Conservation (phyloP, 768 basidiomycete genomes). For the Nidularia pulvinata region DNA sequence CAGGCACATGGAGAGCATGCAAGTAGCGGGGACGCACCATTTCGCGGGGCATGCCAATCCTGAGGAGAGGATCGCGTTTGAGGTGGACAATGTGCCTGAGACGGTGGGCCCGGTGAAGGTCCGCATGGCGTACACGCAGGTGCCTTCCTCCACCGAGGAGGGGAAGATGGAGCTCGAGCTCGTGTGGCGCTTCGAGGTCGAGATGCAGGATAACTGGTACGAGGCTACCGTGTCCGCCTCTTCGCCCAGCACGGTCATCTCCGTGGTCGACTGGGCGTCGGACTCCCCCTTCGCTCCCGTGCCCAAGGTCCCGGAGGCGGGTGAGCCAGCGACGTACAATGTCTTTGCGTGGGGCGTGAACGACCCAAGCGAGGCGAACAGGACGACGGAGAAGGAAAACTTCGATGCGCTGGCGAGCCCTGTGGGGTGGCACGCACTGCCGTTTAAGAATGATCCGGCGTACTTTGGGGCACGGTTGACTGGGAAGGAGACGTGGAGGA, state of each 20-base stretch:
- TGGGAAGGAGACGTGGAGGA: slow-evolving; percentile 42
- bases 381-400: slow-evolving; percentile 58
- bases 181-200: slow-evolving; percentile 91
- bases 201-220: slow-evolving; percentile 97
- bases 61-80: slow-evolving; percentile 38
- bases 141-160: slow-evolving; percentile 54
- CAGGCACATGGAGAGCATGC: slow-evolving; percentile 50
- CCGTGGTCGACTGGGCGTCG: slow-evolving; percentile 94
- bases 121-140: slow-evolving; percentile 78
- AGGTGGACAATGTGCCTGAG: slow-evolving; percentile 58
- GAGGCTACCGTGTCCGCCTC: slow-evolving; percentile 80
- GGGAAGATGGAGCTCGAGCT: slow-evolving; percentile 57
- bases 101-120: slow-evolving; percentile 82
- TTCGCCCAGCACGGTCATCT: slow-evolving; percentile 78
- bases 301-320: slow-evolving; percentile 36
- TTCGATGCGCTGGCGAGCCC: slow-evolving; percentile 83
- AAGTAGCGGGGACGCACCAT: slow-evolving; percentile 34
- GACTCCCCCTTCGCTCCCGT: slow-evolving; percentile 61
- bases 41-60: slow-evolving; percentile 42
- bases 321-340: slow-evolving; percentile 53
- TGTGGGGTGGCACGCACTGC: slow-evolving; percentile 90
- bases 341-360: slow-evolving; percentile 85
- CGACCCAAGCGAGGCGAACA: slow-evolving; percentile 75
- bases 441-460: slow-evolving; percentile 67
- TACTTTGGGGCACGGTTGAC: slow-evolving; percentile 19